Evolutionary conservation across 2,329 filamentous ascomycete species (phyloP).

Genomic region (Clarireedia monteithiana): DNA sequence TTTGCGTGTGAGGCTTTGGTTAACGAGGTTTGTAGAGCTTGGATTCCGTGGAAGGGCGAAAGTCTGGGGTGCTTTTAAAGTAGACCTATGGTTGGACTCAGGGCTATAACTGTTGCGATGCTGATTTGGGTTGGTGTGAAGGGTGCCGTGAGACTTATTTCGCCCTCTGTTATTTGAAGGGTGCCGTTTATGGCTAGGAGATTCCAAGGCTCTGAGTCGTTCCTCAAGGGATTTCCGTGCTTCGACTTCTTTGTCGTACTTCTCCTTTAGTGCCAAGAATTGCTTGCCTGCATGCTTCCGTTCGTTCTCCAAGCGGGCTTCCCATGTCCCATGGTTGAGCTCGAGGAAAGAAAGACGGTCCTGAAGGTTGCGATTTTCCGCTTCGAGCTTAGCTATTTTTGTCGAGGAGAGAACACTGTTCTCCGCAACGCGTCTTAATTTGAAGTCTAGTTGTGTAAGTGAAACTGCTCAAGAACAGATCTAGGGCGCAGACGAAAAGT

Average conservation of each 20-base stretch:
- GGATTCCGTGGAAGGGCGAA: slow-evolving; percentile 3
- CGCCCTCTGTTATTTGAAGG: slow-evolving; percentile 12
- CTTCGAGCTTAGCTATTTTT: slow-evolving; percentile 10
- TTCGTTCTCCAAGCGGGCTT: slow-evolving; percentile 17
- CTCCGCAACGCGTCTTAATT: slow-evolving; percentile 14
- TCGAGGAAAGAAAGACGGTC: slow-evolving; percentile 17
- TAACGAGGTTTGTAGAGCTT: slow-evolving; percentile 3
- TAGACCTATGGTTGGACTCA: neutral
- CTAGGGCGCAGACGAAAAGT: too few species aligned
- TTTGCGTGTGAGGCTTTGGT: neutral
- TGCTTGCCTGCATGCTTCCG: slow-evolving; percentile 17
- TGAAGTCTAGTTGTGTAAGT: slow-evolving; percentile 12
- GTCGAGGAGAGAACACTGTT: neutral
- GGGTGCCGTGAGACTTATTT: neutral
- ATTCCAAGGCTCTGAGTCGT: slow-evolving; percentile 11
- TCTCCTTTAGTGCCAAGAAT: slow-evolving; percentile 17
- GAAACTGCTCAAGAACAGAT: too few species aligned
- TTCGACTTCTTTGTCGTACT: slow-evolving; percentile 15
- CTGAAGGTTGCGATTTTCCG: slow-evolving; percentile 11
- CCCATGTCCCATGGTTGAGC: slow-evolving; percentile 13
- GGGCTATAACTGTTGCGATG: neutral
- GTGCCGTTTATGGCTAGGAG: neutral
- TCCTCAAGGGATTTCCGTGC: slow-evolving; percentile 13
- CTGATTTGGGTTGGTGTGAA: slow-evolving; percentile 5
- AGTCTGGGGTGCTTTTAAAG: neutral